Percentiles rank a stretch among this genome's conserved stretches.
These are phyloP conservation scores for Talaromyces funiculosus DNA, from an alignment of 2,329 filamentous ascomycete genomes.

Conservation along the genomic window DNA sequence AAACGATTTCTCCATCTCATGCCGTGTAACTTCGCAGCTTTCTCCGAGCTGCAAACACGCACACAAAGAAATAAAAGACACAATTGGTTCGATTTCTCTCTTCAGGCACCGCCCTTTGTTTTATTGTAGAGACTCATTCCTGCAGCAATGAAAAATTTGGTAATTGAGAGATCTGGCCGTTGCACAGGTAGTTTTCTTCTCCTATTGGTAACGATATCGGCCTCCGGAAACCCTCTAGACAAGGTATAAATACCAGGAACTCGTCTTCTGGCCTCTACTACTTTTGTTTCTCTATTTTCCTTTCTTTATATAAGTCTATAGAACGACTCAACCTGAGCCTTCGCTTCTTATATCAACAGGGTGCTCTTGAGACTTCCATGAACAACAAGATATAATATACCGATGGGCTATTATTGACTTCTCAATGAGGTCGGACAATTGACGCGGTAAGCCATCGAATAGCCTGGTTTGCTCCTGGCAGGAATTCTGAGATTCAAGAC, in stretches of 20 bases:
- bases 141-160: background rate
- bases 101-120: background rate
- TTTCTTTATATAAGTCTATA: background rate
- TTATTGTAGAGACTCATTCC: background rate
- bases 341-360: background rate
- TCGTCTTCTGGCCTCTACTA: background rate
- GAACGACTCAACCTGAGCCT: background rate
- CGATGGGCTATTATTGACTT: background rate
- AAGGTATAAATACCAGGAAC: background rate
- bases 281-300: background rate
- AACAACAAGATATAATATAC: background rate
- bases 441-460: background rate
- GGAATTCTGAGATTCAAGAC: background rate
- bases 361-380: background rate
- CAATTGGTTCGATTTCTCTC: background rate
- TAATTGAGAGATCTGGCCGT: background rate
- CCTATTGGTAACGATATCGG: background rate
- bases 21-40: background rate
- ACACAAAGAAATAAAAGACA: background rate
- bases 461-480: background rate
- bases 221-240: background rate
- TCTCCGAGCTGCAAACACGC: background rate
- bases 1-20: background rate
- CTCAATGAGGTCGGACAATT: background rate
- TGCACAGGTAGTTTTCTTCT: background rate